Conservation (phyloP, 2,329 filamentous ascomycete species). For the Pseudogymnoascus sp. region DNA sequence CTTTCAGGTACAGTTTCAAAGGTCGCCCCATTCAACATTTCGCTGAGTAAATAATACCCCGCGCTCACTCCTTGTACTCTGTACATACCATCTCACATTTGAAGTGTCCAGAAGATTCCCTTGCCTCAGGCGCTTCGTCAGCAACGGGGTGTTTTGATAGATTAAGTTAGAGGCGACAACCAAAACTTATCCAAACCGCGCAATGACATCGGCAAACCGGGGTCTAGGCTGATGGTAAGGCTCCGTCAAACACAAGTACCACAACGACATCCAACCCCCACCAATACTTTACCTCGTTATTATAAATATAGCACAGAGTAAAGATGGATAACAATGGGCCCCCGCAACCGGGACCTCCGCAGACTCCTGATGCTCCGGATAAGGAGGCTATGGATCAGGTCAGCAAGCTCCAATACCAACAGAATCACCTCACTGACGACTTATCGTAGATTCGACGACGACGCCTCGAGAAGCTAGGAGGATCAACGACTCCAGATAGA, state of each 20-base stretch:
- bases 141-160: slow-evolving; percentile 1
- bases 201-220: slow-evolving; percentile 6
- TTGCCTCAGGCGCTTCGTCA: not conserved
- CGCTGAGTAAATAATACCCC: slow-evolving; percentile 8
- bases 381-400: slow-evolving; percentile 52
- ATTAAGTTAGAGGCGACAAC: slow-evolving; percentile 6
- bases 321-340: slow-evolving; percentile 1
- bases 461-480: slow-evolving; percentile 22
- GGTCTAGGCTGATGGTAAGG: slow-evolving; percentile 3
- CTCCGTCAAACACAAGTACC: not conserved
- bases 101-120: slow-evolving; percentile 1
- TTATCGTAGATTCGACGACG: slow-evolving; percentile 20
- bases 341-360: slow-evolving; percentile 1
- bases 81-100: not conserved
- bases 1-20: slow-evolving; percentile 1
- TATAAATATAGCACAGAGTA: not conserved
- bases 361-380: slow-evolving; percentile 41
- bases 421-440: slow-evolving; percentile 3
- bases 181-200: not conserved
- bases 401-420: slow-evolving; percentile 17
- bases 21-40: not conserved
- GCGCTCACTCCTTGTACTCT: not conserved
- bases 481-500: slow-evolving; percentile 17
- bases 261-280: slow-evolving; percentile 1
- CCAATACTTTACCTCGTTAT: not conserved